Conservation (phyloP, 139 green algal species). For the Diplosphaera chodatii region DNA sequence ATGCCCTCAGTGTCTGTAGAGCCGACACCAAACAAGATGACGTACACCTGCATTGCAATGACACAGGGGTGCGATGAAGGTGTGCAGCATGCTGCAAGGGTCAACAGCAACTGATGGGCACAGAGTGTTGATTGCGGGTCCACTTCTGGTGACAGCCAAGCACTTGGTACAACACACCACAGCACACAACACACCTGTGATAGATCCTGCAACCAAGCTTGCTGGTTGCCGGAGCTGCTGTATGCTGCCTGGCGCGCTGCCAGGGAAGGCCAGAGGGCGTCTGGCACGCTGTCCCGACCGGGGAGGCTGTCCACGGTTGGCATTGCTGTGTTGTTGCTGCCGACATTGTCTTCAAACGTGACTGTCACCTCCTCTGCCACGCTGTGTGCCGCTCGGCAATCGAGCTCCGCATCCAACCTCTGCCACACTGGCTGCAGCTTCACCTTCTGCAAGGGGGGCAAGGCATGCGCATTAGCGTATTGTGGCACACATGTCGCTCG, state of each 20-base stretch:
- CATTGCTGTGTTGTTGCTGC: neutral
- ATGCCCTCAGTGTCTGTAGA: slow-evolving; percentile 73
- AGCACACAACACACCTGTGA: neutral
- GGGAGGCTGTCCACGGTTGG: neutral
- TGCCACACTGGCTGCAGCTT: neutral
- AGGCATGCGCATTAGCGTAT: no score
- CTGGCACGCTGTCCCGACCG: neutral
- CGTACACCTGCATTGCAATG: slow-evolving; percentile 56
- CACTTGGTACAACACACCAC: no score
- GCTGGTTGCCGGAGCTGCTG: neutral
- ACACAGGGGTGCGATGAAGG: no score
- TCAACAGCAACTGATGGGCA: no score
- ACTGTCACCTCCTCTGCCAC: neutral
- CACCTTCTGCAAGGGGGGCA: neutral
- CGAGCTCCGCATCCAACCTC: neutral
- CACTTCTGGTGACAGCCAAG: no score
- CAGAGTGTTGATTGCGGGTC: no score
- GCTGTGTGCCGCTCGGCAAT: neutral
- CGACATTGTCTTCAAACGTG: neutral
- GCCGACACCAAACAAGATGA: slow-evolving; percentile 76
- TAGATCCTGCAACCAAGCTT: neutral
- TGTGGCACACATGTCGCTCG: no score
- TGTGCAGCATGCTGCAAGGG: no score
- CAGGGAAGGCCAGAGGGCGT: neutral
- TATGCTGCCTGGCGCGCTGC: neutral